A percentile compares a stretch with the other conserved stretches of the same genome.
Evolutionary conservation across 345 rosid species (phyloP).

Genomic region (Leavenworthia alabamica): DNA sequence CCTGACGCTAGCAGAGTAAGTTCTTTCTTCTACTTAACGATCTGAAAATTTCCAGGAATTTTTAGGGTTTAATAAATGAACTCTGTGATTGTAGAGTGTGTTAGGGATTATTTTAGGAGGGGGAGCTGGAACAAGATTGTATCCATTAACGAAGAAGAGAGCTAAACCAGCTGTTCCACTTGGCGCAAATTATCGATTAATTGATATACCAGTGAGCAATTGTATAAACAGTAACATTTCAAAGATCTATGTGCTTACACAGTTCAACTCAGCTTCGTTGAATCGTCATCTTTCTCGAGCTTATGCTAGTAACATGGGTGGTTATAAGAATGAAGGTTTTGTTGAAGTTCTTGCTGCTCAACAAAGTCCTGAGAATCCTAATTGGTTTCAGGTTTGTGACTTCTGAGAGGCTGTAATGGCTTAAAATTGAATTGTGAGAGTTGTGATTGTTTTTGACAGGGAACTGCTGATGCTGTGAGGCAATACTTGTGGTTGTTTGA

Average conservation of each 20-base stretch:
- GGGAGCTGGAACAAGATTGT: constrained; percentile 88
- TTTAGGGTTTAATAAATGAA: background rate
- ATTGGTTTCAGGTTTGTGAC: constrained; percentile 79
- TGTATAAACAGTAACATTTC: constrained; percentile 88
- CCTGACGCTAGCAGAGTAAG: constrained; percentile 97
- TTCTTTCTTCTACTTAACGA: background rate
- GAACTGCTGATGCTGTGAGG: constrained; percentile 96
- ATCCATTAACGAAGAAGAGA: constrained; percentile 94
- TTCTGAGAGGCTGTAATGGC: background rate
- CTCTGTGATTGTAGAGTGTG: constrained; percentile 56
- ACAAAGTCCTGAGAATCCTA: constrained; percentile 96
- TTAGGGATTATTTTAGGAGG: constrained; percentile 94
- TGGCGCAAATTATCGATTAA: constrained; percentile 89
- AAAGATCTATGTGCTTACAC: constrained; percentile 93
- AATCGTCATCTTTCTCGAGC: constrained; percentile 94
- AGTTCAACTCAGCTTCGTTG: constrained; percentile 92
- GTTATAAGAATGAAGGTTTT: constrained; percentile 94
- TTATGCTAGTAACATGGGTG: constrained; percentile 95
- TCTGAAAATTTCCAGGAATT: background rate
- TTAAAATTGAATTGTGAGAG: background rate
- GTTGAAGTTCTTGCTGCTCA: constrained; percentile 99
- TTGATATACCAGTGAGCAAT: constrained; percentile 95
- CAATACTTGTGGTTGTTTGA: constrained; percentile 95
- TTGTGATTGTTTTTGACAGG: constrained; percentile 38
- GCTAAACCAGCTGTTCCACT: constrained; percentile 95